Percentiles rank a stretch among this genome's conserved stretches.
Evolutionary conservation across 208 protist genomes (phyloP).

Genomic region (Wallacemonas collosoma): DNA sequence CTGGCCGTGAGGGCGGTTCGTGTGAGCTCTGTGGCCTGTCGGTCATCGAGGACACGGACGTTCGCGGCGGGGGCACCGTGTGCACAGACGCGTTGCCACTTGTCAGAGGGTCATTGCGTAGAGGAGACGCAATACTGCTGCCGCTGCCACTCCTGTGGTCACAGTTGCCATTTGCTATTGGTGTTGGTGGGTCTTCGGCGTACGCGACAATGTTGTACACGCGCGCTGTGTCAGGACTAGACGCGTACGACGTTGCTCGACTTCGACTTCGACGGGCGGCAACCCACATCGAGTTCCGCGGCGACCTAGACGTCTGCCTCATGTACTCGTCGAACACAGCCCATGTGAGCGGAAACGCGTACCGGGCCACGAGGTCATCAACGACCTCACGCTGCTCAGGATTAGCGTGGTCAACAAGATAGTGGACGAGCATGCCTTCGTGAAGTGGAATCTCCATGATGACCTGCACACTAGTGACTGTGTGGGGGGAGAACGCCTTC

Average conservation of each 20-base stretch:
- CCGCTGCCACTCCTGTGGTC: no score
- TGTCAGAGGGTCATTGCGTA: not conserved
- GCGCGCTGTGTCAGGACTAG: conserved; percentile 8
- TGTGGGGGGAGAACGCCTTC: not conserved
- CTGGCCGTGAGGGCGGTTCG: not conserved
- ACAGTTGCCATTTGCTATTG: not conserved
- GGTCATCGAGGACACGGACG: not conserved
- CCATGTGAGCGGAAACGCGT: conserved; percentile 22
- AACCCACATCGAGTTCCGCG: conserved; percentile 12
- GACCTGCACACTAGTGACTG: conserved; percentile 12
- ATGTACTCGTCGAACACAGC: conserved; percentile 10
- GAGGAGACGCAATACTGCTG: no score
- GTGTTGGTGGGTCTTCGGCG: not conserved
- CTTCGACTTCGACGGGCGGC: conserved; percentile 11
- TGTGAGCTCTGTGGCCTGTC: not conserved
- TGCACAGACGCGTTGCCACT: not conserved
- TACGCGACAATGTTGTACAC: conserved; percentile 8
- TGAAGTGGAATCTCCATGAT: conserved; percentile 20
- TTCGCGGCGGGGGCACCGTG: not conserved
- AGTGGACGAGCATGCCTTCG: conserved; percentile 22
- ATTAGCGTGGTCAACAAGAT: conserved; percentile 11
- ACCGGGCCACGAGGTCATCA: conserved; percentile 19
- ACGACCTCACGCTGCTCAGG: conserved; percentile 10
- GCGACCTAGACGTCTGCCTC: conserved; percentile 1
- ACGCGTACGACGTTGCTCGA: conserved; percentile 15